Evolutionary conservation across 2,329 filamentous ascomycete species (phyloP).

Genomic region (Lachnellula arida): DNA sequence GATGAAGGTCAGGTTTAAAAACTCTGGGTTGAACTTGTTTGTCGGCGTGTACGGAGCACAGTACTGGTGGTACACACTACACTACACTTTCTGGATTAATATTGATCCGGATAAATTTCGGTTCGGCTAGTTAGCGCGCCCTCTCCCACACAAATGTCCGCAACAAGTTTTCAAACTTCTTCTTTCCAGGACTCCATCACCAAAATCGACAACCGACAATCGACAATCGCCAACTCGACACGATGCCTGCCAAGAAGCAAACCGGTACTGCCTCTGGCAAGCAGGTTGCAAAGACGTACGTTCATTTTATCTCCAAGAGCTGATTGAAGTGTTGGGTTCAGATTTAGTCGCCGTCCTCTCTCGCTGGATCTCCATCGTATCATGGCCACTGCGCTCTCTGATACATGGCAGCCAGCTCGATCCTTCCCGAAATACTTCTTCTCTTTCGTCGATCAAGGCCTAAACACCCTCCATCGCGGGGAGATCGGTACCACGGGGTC

Average conservation of each 20-base stretch:
- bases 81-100: not conserved
- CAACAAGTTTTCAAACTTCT: not conserved
- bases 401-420: slow-evolving; percentile 67
- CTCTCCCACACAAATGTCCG: not conserved
- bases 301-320: slow-evolving; percentile 19
- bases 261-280: slow-evolving; percentile 14
- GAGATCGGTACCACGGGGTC: slow-evolving; percentile 60
- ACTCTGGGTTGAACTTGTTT: not conserved
- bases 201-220: slow-evolving; percentile 32
- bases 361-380: slow-evolving; percentile 54
- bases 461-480: slow-evolving; percentile 46
- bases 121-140: not conserved
- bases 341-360: slow-evolving; percentile 75
- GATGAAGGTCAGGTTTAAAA: not conserved
- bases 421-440: slow-evolving; percentile 63
- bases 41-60: not conserved
- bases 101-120: not conserved
- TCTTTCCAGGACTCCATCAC: slow-evolving; percentile 7
- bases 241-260: slow-evolving; percentile 46
- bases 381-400: slow-evolving; percentile 32
- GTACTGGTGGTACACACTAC: no score
- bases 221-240: slow-evolving; percentile 33
- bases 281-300: slow-evolving; percentile 25
- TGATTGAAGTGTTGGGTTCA: slow-evolving; percentile 27
- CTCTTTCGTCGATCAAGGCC: slow-evolving; percentile 52